phyloP scores from a whole-genome alignment of 1,284 basidiomycete genomes.

The Limonomyces culmigenus region DNA sequence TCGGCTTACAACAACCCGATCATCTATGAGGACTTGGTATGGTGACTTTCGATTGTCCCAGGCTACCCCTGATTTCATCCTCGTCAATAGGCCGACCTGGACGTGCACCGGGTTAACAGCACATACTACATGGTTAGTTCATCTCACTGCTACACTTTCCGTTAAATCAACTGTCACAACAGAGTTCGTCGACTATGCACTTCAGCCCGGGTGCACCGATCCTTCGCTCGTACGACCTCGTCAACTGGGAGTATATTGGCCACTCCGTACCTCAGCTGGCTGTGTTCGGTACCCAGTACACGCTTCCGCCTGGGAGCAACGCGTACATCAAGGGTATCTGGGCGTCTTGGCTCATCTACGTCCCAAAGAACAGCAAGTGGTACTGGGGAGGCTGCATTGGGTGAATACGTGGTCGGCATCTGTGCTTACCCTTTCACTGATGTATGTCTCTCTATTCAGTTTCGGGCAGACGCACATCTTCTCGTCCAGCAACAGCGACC shows the following conservation, averaged over 20 bases:
- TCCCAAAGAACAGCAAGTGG: constrained; percentile 9
- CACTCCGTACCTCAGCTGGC: constrained; percentile 13
- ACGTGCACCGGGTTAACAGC: constrained; percentile 9
- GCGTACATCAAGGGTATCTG: constrained; percentile 13
- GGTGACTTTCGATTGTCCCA: too few species aligned
- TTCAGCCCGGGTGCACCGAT: constrained; percentile 13
- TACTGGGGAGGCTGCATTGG: constrained; percentile 13
- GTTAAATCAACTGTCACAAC: too few species aligned
- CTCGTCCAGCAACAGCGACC: too few species aligned
- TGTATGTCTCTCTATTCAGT: too few species aligned
- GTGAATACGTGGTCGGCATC: constrained; percentile 8
- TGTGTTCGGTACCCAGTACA: constrained; percentile 9
- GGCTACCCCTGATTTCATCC: too few species aligned
- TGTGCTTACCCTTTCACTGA: too few species aligned
- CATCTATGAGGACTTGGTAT: constrained; percentile 11
- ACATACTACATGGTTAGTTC: too few species aligned
- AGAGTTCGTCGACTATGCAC: constrained; percentile 12
- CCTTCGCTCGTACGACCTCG: constrained; percentile 11
- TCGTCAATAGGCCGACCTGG: constrained; percentile 12
- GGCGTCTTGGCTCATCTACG: constrained; percentile 11
- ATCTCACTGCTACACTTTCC: too few species aligned
- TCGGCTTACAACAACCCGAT: constrained; percentile 9
- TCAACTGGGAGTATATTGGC: constrained; percentile 13
- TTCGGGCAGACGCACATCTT: too few species aligned
- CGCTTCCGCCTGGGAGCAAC: constrained; percentile 7